phyloP scores from a whole-genome alignment of 2,329 filamentous ascomycete genomes.

The Aspergillus sp. region DNA sequence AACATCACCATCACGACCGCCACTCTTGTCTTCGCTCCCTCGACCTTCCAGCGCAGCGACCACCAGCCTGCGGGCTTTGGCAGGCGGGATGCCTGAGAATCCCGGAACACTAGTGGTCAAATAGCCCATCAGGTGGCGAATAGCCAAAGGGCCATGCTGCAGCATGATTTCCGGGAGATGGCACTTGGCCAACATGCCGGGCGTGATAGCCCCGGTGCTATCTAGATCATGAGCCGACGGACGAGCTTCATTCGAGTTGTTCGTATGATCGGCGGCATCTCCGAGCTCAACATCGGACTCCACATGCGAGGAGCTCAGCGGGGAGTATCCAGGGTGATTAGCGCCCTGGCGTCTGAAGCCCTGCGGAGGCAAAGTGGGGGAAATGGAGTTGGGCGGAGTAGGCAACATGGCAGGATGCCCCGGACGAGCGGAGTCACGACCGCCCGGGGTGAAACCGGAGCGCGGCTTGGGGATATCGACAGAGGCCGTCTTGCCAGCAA shows the following conservation, averaged over 20 bases:
- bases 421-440: slow-evolving; percentile 35
- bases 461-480: slow-evolving; percentile 53
- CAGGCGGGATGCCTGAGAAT: slow-evolving; percentile 83
- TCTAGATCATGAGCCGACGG: slow-evolving; percentile 61
- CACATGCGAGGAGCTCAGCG: slow-evolving; percentile 55
- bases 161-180: slow-evolving; percentile 90
- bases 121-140: slow-evolving; percentile 93
- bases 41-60: slow-evolving; percentile 89
- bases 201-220: slow-evolving; percentile 78
- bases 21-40: slow-evolving; percentile 55
- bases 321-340: slow-evolving; percentile 41
- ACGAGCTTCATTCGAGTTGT: slow-evolving; percentile 45
- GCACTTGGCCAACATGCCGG: slow-evolving; percentile 80
- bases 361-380: slow-evolving; percentile 80
- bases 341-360: slow-evolving; percentile 67
- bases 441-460: slow-evolving; percentile 31
- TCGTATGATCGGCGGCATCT: slow-evolving; percentile 61
- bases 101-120: slow-evolving; percentile 91
- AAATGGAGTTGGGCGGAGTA: slow-evolving; percentile 94
- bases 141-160: slow-evolving; percentile 85
- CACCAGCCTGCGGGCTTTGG: slow-evolving; percentile 86
- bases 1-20: slow-evolving; percentile 59
- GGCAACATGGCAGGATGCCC: slow-evolving; percentile 59
- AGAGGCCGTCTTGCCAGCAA: slow-evolving; percentile 53
- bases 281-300: slow-evolving; percentile 88